Percentiles rank a stretch among this genome's conserved stretches.
phyloP scores from a whole-genome alignment of 306 rosid genomes.

The Casuarina glauca region DNA sequence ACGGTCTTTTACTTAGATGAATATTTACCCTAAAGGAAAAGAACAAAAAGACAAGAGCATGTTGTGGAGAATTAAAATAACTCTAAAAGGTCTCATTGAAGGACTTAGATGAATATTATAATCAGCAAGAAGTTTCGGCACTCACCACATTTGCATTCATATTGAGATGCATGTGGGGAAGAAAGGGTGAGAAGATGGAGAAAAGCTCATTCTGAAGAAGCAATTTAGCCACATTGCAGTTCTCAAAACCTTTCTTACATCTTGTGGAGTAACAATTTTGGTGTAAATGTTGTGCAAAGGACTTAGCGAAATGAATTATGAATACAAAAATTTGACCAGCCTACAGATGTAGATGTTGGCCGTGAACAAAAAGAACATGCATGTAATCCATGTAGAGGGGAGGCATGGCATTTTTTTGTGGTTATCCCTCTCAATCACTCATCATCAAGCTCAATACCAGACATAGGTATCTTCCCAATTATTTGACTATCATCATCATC shows the following conservation, averaged over 20 bases:
- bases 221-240: neutral
- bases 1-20: no score
- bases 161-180: no score
- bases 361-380: neutral
- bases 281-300: neutral
- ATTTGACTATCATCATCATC: slow-evolving; percentile 27
- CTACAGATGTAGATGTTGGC: neutral
- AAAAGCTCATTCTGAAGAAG: neutral
- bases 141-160: no score
- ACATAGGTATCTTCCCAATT: slow-evolving; percentile 37
- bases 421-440: slow-evolving; percentile 23
- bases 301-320: neutral
- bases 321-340: neutral
- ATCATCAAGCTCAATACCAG: slow-evolving; percentile 31
- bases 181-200: neutral
- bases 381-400: no score
- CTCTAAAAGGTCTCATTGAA: neutral
- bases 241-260: neutral
- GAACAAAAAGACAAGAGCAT: no score
- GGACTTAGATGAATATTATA: no score
- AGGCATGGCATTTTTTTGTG: no score
- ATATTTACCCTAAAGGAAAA: no score
- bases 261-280: neutral
- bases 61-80: no score
- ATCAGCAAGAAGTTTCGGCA: no score